phyloP scores from a whole-genome alignment of 1,139 yeast species.

The Lodderomyces margitis region DNA sequence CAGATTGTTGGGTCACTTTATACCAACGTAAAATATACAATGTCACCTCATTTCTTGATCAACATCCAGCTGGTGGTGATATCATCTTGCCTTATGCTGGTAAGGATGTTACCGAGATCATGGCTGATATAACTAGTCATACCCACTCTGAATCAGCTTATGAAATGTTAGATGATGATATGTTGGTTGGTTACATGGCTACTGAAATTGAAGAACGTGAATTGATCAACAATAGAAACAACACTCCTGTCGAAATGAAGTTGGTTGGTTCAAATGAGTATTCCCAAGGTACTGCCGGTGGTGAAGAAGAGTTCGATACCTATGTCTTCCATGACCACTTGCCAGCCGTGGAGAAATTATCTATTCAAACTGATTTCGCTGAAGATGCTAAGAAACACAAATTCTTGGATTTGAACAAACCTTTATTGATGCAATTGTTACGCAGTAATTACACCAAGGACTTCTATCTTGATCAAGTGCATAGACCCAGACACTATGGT shows the following conservation, averaged over 20 bases:
- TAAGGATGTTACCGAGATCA: slow-evolving; percentile 72
- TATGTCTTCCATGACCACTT: slow-evolving; percentile 57
- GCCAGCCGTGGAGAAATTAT: slow-evolving; percentile 69
- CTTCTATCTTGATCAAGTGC: slow-evolving; percentile 92
- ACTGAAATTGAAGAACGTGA: slow-evolving; percentile 45
- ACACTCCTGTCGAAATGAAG: slow-evolving; percentile 43
- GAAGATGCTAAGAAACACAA: slow-evolving; percentile 74
- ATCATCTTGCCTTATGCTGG: slow-evolving; percentile 77
- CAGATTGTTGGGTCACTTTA: slow-evolving; percentile 77
- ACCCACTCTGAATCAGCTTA: slow-evolving; percentile 84
- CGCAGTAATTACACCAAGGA: slow-evolving; percentile 75
- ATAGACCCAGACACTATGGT: slow-evolving; percentile 86
- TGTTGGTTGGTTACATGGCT: slow-evolving; percentile 49
- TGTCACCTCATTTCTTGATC: slow-evolving; percentile 73
- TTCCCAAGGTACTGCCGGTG: slow-evolving; percentile 14
- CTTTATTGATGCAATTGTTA: slow-evolving; percentile 77
- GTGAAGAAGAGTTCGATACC: slow-evolving; percentile 18
- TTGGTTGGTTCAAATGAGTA: slow-evolving; percentile 16
- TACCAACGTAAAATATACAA: slow-evolving; percentile 75
- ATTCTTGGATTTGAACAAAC: slow-evolving; percentile 81
- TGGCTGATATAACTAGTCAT: slow-evolving; percentile 70
- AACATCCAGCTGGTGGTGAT: slow-evolving; percentile 88
- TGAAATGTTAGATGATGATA: slow-evolving; percentile 79
- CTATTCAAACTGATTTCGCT: slow-evolving; percentile 73
- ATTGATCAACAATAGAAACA: slow-evolving; percentile 39